A percentile compares a stretch with the other conserved stretches of the same genome.
These are phyloP conservation scores for Cladosporium colombiae DNA, from an alignment of 2,329 filamentous ascomycete species.

Conservation along the genomic window DNA sequence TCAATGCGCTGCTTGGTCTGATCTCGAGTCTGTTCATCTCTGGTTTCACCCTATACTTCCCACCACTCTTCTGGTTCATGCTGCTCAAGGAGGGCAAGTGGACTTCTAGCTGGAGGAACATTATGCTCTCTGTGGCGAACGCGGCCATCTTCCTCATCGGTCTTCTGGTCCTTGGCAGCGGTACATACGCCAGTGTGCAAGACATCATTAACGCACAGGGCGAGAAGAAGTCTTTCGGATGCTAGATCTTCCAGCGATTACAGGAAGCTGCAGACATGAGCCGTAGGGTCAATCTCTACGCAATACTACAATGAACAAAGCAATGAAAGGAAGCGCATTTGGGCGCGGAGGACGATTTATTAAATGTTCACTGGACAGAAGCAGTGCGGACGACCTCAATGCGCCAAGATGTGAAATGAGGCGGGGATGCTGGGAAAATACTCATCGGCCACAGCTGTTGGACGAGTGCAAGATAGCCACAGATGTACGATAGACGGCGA, in stretches of 20 bases:
- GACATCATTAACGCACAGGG: slow-evolving; percentile 42
- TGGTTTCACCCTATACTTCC: slow-evolving; percentile 58
- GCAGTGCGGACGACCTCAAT: background rate
- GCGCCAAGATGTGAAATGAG: background rate
- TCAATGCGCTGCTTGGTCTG: slow-evolving; percentile 68
- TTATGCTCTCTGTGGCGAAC: slow-evolving; percentile 48
- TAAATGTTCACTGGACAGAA: background rate
- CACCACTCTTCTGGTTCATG: slow-evolving; percentile 44
- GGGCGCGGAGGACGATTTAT: background rate
- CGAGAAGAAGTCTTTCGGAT: background rate
- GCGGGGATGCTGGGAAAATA: background rate
- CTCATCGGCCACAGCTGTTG: background rate
- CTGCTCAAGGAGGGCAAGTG: slow-evolving; percentile 51
- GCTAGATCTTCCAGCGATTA: background rate
- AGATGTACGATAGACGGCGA: background rate
- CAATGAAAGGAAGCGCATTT: background rate
- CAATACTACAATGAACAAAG: background rate
- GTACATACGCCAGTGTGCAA: slow-evolving; percentile 48
- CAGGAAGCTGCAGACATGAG: background rate
- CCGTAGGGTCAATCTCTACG: background rate
- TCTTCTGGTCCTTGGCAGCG: slow-evolving; percentile 38
- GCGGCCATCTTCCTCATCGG: slow-evolving; percentile 42
- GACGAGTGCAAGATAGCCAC: background rate
- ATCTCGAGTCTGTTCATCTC: slow-evolving; percentile 64
- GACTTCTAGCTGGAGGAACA: slow-evolving; percentile 50